Percentiles rank a stretch among this genome's conserved stretches.
These are phyloP conservation scores for Lolium multiflorum DNA, from an alignment of 176 grass and related monocot species.

Conservation along the genomic window DNA sequence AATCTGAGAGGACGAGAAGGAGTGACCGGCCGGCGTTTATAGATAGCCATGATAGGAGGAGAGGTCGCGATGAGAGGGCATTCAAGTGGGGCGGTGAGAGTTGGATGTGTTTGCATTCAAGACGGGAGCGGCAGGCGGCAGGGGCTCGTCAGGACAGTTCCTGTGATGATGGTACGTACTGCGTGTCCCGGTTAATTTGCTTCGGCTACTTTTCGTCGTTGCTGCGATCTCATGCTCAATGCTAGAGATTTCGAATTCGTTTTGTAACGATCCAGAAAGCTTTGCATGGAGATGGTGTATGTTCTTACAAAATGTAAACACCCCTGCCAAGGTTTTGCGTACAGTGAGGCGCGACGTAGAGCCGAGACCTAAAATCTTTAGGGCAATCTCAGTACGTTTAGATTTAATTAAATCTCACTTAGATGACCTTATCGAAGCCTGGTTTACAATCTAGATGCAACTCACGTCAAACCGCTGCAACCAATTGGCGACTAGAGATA, in stretches of 20 bases:
- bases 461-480: too few species aligned
- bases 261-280: too few species aligned
- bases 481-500: too few species aligned
- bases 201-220: background rate
- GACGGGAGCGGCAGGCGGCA: constrained; percentile 21
- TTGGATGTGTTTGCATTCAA: constrained; percentile 28
- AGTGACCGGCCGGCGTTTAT: constrained; percentile 31
- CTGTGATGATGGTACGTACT: background rate
- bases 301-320: too few species aligned
- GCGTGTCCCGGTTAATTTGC: background rate
- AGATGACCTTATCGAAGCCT: too few species aligned
- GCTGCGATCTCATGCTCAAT: background rate
- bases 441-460: too few species aligned
- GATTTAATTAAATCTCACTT: too few species aligned
- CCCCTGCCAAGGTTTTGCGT: too few species aligned
- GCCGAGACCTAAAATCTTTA: too few species aligned
- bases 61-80: constrained; percentile 1
- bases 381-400: too few species aligned
- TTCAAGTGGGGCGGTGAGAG: constrained; percentile 23
- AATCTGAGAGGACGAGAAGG: background rate
- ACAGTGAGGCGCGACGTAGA: too few species aligned
- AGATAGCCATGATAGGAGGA: constrained; percentile 16
- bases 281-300: too few species aligned
- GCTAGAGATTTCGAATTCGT: background rate
- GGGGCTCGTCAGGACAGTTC: constrained; percentile 9